These are phyloP conservation scores for Buxus sempervirens DNA, from an alignment of 164 flowering plant species.

Conservation along the genomic window DNA sequence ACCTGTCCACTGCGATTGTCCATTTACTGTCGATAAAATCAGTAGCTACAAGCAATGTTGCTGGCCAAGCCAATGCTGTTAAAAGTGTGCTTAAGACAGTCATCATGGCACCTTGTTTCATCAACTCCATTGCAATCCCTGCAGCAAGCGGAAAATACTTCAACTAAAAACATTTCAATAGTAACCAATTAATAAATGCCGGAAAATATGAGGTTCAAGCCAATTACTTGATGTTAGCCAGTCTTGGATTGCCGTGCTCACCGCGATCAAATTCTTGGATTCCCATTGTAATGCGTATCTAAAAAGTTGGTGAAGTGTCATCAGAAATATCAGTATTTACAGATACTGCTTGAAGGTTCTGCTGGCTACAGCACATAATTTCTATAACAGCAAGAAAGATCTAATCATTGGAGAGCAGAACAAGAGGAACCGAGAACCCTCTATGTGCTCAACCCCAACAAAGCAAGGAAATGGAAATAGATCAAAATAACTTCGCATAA, in stretches of 20 bases:
- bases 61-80: constrained; percentile 95
- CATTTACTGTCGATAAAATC: constrained; percentile 95
- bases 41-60: constrained; percentile 71
- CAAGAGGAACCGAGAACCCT: neutral
- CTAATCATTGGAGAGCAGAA: neutral
- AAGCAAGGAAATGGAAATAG: neutral
- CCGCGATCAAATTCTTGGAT: constrained; percentile 89
- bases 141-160: constrained; percentile 16
- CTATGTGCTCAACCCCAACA: neutral
- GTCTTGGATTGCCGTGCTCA: constrained; percentile 98
- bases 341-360: neutral
- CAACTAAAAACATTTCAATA: neutral
- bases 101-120: constrained; percentile 98
- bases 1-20: constrained; percentile 96
- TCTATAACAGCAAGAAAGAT: neutral
- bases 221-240: constrained; percentile 94
- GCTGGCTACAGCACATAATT: neutral
- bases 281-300: constrained; percentile 98
- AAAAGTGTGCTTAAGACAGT: constrained; percentile 83
- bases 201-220: constrained; percentile 16
- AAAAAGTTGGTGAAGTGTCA: constrained; percentile 2
- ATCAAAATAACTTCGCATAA: neutral
- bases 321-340: constrained; percentile 1
- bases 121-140: constrained; percentile 78
- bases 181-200: neutral